Evolutionary conservation across 306 rosid species (phyloP).

Genomic region (Medicago lupulina): DNA sequence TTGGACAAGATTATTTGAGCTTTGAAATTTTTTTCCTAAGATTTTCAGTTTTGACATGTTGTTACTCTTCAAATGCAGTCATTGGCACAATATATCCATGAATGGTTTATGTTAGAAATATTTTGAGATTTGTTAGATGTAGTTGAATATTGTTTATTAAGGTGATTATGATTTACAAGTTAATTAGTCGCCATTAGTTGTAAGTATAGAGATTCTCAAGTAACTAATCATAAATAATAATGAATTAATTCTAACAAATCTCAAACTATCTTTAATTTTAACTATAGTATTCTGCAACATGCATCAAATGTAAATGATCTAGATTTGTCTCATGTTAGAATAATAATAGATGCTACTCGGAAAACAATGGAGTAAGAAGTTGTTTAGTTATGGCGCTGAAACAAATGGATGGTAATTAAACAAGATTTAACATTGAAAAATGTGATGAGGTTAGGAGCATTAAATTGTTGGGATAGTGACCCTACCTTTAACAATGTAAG

Average conservation of each 20-base stretch:
- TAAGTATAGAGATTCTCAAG: too few species aligned
- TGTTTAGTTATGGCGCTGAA: slow-evolving; percentile 5
- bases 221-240: too few species aligned
- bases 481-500: slow-evolving; percentile 32
- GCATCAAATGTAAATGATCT: background rate
- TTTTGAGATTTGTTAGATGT: too few species aligned
- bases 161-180: too few species aligned
- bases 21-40: slow-evolving; percentile 7
- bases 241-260: too few species aligned
- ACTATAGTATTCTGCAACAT: too few species aligned
- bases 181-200: too few species aligned
- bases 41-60: slow-evolving; percentile 33
- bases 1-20: slow-evolving; percentile 49
- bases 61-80: background rate
- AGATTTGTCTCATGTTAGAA: background rate
- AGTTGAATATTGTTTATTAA: too few species aligned
- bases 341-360: background rate
- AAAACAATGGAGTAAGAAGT: background rate
- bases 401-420: slow-evolving; percentile 26
- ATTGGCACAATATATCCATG: too few species aligned
- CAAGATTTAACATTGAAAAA: background rate
- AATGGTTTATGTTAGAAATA: too few species aligned
- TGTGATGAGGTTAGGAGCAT: background rate
- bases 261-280: too few species aligned
- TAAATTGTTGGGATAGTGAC: slow-evolving; percentile 59